Base-by-base conservation (phyloP, 495 filamentous ascomycete genomes). In the Penicillium arizonense region DNA sequence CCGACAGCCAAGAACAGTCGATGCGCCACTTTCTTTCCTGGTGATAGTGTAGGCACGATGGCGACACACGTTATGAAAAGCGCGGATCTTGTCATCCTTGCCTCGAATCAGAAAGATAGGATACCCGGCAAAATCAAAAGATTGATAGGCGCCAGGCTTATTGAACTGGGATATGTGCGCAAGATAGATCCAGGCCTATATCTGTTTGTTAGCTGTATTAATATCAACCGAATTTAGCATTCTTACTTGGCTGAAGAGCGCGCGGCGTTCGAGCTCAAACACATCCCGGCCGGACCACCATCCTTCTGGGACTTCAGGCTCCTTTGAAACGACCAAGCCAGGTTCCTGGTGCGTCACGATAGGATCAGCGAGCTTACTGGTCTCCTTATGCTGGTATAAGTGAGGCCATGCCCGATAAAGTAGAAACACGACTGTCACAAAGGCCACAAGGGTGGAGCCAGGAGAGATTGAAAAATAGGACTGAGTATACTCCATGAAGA, bases 51-150 rank as follows among this genome's bases (percentile, higher is more conserved):
- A 83, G 33, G 82, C 80, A 20, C 80, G 71, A 56, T 85, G 82
- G 4, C 82, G 69, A 56, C 82, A 85, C 1, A 83, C 77, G 53
- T 84, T 84, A 61, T 84, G 78, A 55, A 85, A 83, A 6, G 72
- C 80, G n/a, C 77, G 75, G 54, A 83, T 74, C 7, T 61, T 63
- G 13, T 65, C 62, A 23, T 80, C 68, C 50, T 79, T 79, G 12
- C 76, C 77, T 11, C 67, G 57, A 20, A 75, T 70, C 13, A 83
- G 55, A 48, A 83, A 69, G 40, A 84, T 70, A 0, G 74, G 64
- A 47, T 74, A 81, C 5, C 72, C 74, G 16, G 77, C 77, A 2
- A 81, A 28, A n/a, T 74, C 65, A 55, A 73, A 75, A 14, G 70
- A 69, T 36, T 80, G 67, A 47, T 75, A 83, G 45, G 79, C 74